phyloP scores from a whole-genome alignment of 1,139 yeast species.

The Scheffersomyces parashehatae region DNA sequence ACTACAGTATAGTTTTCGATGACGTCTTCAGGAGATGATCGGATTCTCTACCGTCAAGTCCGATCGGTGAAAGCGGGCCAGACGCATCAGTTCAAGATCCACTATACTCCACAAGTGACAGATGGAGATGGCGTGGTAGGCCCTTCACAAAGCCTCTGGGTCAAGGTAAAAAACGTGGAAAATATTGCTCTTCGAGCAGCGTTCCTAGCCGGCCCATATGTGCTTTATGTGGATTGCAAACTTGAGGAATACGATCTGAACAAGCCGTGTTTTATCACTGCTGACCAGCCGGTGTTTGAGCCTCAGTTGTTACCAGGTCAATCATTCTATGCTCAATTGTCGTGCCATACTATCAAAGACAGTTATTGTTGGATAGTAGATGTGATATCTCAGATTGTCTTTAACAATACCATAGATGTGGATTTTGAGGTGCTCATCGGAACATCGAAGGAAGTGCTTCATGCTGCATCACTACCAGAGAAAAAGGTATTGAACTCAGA shows the following conservation, averaged over 20 bases:
- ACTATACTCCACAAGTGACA: constrained; percentile 30
- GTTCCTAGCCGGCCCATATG: constrained; percentile 84
- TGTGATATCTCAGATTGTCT: constrained; percentile 80
- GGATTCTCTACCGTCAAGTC: constrained; percentile 25
- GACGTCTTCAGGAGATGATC: background rate
- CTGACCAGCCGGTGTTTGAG: constrained; percentile 69
- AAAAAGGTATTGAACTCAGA: constrained; percentile 29
- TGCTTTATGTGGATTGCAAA: constrained; percentile 81
- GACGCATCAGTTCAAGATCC: constrained; percentile 34
- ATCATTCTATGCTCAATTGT: constrained; percentile 22
- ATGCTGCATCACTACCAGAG: constrained; percentile 33
- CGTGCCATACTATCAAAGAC: constrained; percentile 22
- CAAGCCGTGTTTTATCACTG: constrained; percentile 55
- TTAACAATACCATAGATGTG: constrained; percentile 67
- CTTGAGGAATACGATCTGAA: constrained; percentile 63
- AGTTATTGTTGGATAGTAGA: constrained; percentile 78
- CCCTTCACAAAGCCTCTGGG: constrained; percentile 43
- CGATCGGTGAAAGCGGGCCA: constrained; percentile 41
- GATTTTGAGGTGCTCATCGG: constrained; percentile 71
- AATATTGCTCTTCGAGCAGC: constrained; percentile 82
- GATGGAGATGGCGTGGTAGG: constrained; percentile 13
- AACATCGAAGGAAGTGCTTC: constrained; percentile 45
- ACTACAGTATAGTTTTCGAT: no score
- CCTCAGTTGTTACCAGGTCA: constrained; percentile 51
- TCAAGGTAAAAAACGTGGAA: constrained; percentile 73